Conservation (phyloP, 345 rosid genomes). For the Eucalyptus marginata region DNA sequence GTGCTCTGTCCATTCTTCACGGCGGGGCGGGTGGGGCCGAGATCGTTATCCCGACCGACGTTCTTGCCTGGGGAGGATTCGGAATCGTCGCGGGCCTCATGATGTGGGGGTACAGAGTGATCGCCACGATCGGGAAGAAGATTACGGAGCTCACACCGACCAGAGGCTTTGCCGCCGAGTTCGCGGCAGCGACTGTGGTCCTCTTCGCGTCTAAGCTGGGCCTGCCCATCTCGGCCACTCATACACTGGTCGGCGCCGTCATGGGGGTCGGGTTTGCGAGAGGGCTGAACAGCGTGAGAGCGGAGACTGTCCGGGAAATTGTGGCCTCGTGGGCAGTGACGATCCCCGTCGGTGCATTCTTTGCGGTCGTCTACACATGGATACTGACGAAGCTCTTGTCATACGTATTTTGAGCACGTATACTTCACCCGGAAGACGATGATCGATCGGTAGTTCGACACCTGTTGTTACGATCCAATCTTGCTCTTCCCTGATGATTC, state of each 20-base stretch:
- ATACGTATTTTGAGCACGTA: slow-evolving; percentile 24
- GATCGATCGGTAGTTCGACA: slow-evolving; percentile 4
- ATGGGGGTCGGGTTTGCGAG: slow-evolving; percentile 99
- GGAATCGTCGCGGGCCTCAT: slow-evolving; percentile 82
- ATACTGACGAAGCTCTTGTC: slow-evolving; percentile 72
- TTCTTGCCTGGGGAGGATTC: slow-evolving; percentile 98
- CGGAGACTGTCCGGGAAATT: slow-evolving; percentile 85
- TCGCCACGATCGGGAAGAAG: slow-evolving; percentile 94
- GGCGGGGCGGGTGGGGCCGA: slow-evolving; percentile 50
- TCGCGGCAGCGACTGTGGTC: slow-evolving; percentile 94
- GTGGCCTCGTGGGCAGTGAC: slow-evolving; percentile 88
- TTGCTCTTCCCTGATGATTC: not conserved
- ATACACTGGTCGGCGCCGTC: slow-evolving; percentile 90
- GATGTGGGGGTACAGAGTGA: slow-evolving; percentile 94
- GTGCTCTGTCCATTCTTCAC: slow-evolving; percentile 74
- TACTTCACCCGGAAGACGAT: not conserved
- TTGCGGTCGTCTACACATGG: slow-evolving; percentile 86
- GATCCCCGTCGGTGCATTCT: slow-evolving; percentile 78
- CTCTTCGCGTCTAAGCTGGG: slow-evolving; percentile 82
- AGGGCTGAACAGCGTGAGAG: slow-evolving; percentile 81
- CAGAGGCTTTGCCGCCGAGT: slow-evolving; percentile 93
- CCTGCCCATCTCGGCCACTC: slow-evolving; percentile 86
- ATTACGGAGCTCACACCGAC: slow-evolving; percentile 95
- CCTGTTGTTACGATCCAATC: not conserved
- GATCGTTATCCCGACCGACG: slow-evolving; percentile 68